These are phyloP conservation scores for Linnemannia exigua DNA, from an alignment of 192 early-diverging fungal genomes.

Conservation along the genomic window DNA sequence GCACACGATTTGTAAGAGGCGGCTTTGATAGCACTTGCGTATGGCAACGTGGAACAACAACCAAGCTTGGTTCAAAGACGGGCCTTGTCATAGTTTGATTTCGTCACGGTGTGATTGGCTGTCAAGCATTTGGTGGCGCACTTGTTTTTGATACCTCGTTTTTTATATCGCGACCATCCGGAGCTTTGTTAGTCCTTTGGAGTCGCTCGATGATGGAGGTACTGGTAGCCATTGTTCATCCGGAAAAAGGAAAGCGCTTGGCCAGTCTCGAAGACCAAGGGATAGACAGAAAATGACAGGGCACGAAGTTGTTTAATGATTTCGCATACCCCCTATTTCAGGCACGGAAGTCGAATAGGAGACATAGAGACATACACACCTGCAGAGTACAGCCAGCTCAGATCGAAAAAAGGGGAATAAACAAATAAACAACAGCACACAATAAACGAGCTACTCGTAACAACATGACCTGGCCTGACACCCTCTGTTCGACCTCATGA, in stretches of 20 bases:
- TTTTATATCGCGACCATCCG: not conserved
- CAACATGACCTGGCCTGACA: not conserved
- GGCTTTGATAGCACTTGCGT: no score
- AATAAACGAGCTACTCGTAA: not conserved
- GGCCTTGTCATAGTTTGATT: not conserved
- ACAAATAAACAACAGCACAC: not conserved
- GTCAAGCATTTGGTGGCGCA: not conserved
- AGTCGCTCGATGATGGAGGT: not conserved
- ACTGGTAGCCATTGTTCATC: not conserved
- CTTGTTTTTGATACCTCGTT: not conserved
- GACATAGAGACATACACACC: no score
- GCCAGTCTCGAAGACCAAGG: not conserved
- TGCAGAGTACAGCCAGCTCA: no score
- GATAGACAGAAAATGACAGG: not conserved
- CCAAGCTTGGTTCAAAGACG: not conserved
- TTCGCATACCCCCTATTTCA: not conserved
- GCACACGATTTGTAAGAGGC: not conserved
- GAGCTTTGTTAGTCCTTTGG: not conserved
- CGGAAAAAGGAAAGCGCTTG: not conserved
- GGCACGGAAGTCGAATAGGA: not conserved
- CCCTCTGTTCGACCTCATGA: slow-evolving; percentile 3
- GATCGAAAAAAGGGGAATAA: not conserved
- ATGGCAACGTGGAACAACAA: no score
- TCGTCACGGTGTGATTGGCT: not conserved
- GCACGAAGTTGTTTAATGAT: not conserved